Evolutionary conservation across 345 rosid genomes (phyloP).

Genomic region (Salix arbutifolia): DNA sequence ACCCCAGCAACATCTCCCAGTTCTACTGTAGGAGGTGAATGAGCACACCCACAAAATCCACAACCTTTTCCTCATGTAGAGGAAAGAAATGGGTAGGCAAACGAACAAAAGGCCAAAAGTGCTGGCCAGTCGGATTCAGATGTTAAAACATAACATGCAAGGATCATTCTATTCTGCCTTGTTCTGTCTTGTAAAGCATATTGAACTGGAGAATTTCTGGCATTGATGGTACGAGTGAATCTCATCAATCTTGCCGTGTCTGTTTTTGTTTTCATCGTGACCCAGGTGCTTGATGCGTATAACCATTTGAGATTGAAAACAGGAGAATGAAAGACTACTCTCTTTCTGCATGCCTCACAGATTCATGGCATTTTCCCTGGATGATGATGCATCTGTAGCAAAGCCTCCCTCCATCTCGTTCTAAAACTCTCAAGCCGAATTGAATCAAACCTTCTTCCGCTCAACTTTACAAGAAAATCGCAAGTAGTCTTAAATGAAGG

Average conservation of each 20-base stretch:
- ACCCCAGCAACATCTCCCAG: constrained; percentile 23
- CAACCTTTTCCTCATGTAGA: background rate
- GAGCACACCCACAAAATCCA: background rate
- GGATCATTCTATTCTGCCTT: background rate
- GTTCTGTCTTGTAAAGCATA: background rate
- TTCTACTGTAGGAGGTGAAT: constrained; percentile 32
- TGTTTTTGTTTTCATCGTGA: background rate
- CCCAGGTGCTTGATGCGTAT: background rate
- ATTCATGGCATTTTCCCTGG: too few relatives aligned
- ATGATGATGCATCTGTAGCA: too few relatives aligned
- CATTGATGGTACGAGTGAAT: background rate
- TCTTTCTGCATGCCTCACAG: too few relatives aligned
- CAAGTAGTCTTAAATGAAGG: too few relatives aligned
- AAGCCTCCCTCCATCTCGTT: too few relatives aligned
- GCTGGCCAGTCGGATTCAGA: background rate
- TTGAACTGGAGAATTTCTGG: background rate
- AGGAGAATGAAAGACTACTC: too few relatives aligned
- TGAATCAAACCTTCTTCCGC: too few relatives aligned
- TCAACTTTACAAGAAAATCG: too few relatives aligned
- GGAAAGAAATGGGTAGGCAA: constrained; percentile 2
- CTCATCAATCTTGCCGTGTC: background rate
- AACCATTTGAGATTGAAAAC: background rate
- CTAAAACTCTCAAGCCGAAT: too few relatives aligned
- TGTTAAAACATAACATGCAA: background rate
- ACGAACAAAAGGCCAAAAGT: background rate